These are phyloP conservation scores for Clavispora vitiphila DNA, from an alignment of 805 yeast species.

Conservation along the genomic window DNA sequence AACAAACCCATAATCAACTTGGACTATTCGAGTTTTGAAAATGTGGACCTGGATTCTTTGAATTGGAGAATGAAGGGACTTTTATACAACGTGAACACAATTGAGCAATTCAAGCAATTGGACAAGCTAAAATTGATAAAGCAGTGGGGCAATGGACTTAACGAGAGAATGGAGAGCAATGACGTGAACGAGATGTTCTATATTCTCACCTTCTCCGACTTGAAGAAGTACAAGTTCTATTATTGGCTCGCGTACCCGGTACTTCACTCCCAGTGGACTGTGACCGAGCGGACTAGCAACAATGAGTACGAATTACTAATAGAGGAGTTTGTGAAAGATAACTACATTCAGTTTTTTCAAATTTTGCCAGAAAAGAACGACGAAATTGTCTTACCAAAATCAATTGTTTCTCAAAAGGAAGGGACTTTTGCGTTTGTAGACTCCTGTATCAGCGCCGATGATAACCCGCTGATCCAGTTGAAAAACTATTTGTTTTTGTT, in stretches of 20 bases:
- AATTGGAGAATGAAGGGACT: conserved; percentile 26
- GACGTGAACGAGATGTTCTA: conserved; percentile 31
- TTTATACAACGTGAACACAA: conserved; percentile 64
- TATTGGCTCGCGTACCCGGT: conserved; percentile 89
- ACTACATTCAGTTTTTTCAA: background rate
- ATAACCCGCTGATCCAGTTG: conserved; percentile 46
- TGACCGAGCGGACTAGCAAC: conserved; percentile 6
- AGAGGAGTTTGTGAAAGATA: conserved; percentile 1
- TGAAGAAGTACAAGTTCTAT: conserved; percentile 80
- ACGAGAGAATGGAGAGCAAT: conserved; percentile 9
- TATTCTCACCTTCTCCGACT: conserved; percentile 70
- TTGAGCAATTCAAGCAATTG: conserved; percentile 72
- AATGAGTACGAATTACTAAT: conserved; percentile 4
- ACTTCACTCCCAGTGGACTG: conserved; percentile 48
- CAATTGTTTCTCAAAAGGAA: background rate
- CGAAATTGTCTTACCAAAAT: background rate
- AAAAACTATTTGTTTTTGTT: conserved; percentile 55
- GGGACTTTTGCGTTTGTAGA: conserved; percentile 28
- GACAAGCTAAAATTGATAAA: conserved; percentile 61
- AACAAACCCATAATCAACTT: conserved; percentile 30
- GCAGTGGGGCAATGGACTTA: conserved; percentile 27
- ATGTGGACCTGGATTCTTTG: conserved; percentile 4
- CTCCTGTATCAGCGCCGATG: conserved; percentile 21
- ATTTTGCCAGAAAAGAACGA: background rate
- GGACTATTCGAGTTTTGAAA: conserved; percentile 29